phyloP scores from a whole-genome alignment of 345 rosid genomes.

The Reutealis trisperma region DNA sequence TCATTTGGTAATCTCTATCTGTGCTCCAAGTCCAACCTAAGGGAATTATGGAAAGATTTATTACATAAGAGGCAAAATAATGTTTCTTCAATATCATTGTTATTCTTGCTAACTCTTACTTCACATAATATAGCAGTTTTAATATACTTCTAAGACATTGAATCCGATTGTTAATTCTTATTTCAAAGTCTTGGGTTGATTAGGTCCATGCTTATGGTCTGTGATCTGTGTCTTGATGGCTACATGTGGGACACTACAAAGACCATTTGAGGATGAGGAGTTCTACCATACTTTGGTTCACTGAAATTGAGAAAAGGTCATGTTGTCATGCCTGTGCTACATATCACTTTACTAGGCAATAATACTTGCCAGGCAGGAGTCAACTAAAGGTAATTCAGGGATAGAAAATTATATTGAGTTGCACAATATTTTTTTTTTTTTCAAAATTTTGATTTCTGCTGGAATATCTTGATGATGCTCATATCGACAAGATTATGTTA shows the following conservation, averaged over 20 bases:
- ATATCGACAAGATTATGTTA: background rate
- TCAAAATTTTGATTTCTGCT: background rate
- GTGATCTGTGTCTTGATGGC: background rate
- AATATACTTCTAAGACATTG: too few relatives aligned
- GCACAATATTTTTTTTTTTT: background rate
- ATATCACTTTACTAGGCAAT: background rate
- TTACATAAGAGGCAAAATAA: background rate
- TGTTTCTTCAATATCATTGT: background rate
- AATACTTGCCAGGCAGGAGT: background rate
- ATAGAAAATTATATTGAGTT: background rate
- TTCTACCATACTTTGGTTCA: background rate
- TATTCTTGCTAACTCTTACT: background rate
- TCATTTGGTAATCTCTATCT: background rate
- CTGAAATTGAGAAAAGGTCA: background rate
- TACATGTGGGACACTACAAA: background rate
- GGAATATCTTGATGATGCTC: background rate
- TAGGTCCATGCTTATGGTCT: background rate
- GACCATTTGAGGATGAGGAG: background rate
- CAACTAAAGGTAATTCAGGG: background rate
- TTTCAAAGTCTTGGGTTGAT: background rate
- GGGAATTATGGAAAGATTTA: background rate
- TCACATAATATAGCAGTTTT: background rate
- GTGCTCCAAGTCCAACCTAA: background rate
- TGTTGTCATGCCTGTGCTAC: background rate
- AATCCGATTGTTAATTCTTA: background rate